Evolutionary conservation across 75 land plant species (phyloP).

Genomic region (Sequoia sempervirens): DNA sequence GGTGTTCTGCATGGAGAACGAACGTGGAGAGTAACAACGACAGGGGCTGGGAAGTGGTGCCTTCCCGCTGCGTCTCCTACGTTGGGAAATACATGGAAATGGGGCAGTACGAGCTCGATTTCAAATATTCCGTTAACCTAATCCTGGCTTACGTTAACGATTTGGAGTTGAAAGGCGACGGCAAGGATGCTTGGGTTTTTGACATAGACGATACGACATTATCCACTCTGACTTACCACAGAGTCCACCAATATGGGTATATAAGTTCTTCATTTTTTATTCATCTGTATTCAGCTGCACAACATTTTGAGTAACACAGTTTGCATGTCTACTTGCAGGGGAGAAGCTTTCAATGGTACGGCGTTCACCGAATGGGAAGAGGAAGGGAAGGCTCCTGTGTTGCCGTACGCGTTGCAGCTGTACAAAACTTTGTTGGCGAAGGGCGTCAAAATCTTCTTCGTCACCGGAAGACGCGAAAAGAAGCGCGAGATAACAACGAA

Average conservation of each 20-base stretch:
- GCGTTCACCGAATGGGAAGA: conserved; percentile 54
- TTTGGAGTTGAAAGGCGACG: conserved; percentile 21
- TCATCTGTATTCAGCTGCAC: neutral
- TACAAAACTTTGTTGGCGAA: conserved; percentile 38
- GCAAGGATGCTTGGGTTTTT: conserved; percentile 79
- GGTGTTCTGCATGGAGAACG: conserved; percentile 23
- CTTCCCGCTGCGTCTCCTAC: conserved; percentile 31
- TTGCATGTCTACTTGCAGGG: conserved; percentile 20
- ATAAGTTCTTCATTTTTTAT: neutral
- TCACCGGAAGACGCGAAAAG: conserved; percentile 61
- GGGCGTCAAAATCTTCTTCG: conserved; percentile 51
- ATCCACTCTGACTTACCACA: conserved; percentile 68
- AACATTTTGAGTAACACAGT: neutral
- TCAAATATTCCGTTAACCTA: conserved; percentile 25
- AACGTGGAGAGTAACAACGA: conserved; percentile 47
- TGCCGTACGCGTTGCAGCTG: conserved; percentile 41
- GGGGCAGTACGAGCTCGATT: conserved; percentile 40
- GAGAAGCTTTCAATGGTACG: conserved; percentile 38
- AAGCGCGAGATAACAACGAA: conserved; percentile 60
- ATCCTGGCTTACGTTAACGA: conserved; percentile 24
- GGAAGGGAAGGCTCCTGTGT: conserved; percentile 52
- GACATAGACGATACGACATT: conserved; percentile 83
- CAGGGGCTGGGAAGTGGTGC: conserved; percentile 44
- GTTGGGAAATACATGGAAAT: conserved; percentile 55
- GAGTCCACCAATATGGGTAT: conserved; percentile 44